phyloP scores from a whole-genome alignment of 257 asterid species.

The Solanum etuberosum region DNA sequence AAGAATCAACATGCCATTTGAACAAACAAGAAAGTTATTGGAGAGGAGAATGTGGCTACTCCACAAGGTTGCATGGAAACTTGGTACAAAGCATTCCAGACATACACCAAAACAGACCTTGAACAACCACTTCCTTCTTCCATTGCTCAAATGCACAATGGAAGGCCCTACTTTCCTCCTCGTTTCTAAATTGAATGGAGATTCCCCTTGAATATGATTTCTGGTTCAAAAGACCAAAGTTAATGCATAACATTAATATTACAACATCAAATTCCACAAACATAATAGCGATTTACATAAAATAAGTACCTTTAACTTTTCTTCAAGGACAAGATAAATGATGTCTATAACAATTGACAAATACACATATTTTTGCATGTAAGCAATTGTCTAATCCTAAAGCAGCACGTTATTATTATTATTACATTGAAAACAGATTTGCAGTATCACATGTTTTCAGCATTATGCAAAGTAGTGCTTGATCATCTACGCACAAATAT shows the following conservation, averaged over 20 bases:
- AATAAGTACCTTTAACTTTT: not conserved
- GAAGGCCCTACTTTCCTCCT: slow-evolving; percentile 89
- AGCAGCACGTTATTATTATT: not conserved
- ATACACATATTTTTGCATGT: not conserved
- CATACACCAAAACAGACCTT: slow-evolving; percentile 50
- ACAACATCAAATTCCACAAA: slow-evolving; percentile 11
- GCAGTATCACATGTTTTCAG: not conserved
- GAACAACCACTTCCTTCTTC: slow-evolving; percentile 62
- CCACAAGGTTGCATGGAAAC: not conserved
- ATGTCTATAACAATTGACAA: not conserved
- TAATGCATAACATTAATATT: slow-evolving; percentile 13
- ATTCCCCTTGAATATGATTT: slow-evolving; percentile 78
- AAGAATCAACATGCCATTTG: not conserved
- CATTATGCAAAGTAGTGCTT: not conserved
- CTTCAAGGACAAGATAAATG: not conserved
- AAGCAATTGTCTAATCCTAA: not conserved
- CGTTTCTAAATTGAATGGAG: slow-evolving; percentile 75
- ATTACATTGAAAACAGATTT: not conserved
- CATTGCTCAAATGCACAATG: slow-evolving; percentile 93
- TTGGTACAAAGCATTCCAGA: not conserved
- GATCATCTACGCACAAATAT: not conserved
- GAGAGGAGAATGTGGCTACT: not conserved
- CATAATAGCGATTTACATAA: not conserved
- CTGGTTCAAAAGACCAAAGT: slow-evolving; percentile 53
- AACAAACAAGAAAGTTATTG: not conserved